These are phyloP conservation scores for Cladophialophora yegresii DNA, from an alignment of 2,329 filamentous ascomycete species.

Conservation along the genomic window DNA sequence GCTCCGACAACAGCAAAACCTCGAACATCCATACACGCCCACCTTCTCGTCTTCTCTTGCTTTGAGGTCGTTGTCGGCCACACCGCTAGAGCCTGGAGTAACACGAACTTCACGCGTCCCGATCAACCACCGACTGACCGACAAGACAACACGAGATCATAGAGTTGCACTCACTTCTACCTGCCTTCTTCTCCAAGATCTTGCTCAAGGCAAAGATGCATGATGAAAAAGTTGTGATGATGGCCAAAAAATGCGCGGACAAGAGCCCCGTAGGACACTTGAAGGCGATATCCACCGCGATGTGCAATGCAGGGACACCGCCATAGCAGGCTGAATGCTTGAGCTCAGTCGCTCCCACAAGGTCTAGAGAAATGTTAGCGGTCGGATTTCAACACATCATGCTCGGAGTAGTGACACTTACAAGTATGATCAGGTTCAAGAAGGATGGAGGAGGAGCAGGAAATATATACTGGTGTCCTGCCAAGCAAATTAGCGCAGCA, in stretches of 20 bases:
- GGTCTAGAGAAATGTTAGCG: conserved; percentile 10
- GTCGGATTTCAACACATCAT: neutral
- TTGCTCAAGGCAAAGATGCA: conserved; percentile 28
- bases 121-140: neutral
- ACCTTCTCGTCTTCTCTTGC: neutral
- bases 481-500: neutral
- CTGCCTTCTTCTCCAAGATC: conserved; percentile 33
- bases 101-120: neutral
- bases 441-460: neutral
- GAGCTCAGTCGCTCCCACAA: conserved; percentile 32
- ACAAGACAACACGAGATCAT: neutral
- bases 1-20: neutral
- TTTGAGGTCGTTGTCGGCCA: neutral
- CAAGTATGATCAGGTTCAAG: conserved; percentile 32
- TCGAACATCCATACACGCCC: neutral
- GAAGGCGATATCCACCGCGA: conserved; percentile 30
- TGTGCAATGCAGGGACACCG: conserved; percentile 36
- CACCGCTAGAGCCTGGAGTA: neutral
- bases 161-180: neutral
- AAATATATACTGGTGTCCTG: neutral
- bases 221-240: conserved; percentile 34
- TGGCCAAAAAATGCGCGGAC: conserved; percentile 36
- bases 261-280: conserved; percentile 37
- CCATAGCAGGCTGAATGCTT: conserved; percentile 29
- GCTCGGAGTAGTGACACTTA: neutral